phyloP scores from a whole-genome alignment of 495 filamentous ascomycete genomes.

The Astrothelium macrocarpum region DNA sequence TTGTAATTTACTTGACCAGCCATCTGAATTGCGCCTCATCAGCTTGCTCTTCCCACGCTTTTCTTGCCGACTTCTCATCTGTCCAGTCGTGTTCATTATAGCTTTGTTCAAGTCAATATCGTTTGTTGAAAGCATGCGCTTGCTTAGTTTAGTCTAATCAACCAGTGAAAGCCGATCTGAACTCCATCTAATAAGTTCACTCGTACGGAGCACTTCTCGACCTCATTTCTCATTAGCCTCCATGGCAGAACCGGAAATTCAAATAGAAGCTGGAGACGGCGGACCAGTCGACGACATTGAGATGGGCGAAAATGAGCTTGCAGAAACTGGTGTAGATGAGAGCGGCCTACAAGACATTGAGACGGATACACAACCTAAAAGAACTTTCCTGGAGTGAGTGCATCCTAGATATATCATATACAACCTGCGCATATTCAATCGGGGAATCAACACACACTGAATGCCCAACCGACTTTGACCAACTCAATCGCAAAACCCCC shows the following conservation, averaged over 20 bases:
- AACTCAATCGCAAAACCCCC: background rate
- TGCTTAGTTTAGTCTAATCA: background rate
- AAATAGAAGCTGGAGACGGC: constrained; percentile 49
- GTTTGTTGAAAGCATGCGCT: background rate
- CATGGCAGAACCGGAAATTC: constrained; percentile 18
- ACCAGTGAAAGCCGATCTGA: no score
- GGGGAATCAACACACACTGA: no score
- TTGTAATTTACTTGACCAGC: background rate
- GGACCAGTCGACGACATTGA: constrained; percentile 66
- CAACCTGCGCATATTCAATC: no score
- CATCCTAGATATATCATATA: background rate
- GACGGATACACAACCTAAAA: constrained; percentile 13
- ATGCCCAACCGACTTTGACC: background rate
- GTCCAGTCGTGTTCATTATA: background rate
- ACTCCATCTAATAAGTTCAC: no score
- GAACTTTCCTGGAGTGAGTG: constrained; percentile 19
- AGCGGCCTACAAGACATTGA: constrained; percentile 21
- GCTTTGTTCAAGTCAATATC: background rate
- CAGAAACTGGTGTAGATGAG: background rate
- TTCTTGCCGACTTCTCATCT: background rate
- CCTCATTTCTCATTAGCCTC: background rate
- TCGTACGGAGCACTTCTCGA: no score
- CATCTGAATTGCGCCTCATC: background rate
- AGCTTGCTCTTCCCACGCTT: background rate
- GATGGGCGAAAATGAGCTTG: constrained; percentile 11